Evolutionary conservation across 805 yeast genomes (phyloP), one percentile per base, ranked within the genome.

Genomic region (Jamesozyma hellenica): DNA sequence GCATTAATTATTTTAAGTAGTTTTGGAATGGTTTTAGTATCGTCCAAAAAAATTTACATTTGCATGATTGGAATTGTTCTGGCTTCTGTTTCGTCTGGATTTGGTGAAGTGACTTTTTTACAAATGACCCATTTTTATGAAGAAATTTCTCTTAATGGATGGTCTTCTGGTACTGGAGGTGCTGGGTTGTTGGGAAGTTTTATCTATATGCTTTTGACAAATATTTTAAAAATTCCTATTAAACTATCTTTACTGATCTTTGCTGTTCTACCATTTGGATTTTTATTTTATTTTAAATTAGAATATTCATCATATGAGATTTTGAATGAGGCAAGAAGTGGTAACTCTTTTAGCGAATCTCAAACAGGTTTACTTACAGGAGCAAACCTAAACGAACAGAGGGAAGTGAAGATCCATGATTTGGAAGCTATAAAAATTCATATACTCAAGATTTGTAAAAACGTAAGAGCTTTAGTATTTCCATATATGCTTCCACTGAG

Each of bases 151-250:
- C 65, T 90, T 34, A 76, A 79, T 36, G 96, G 94, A 0, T 90
- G 94, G 76, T 82, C 95, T 16, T 74, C 87, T 7, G 98, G 98
- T 1, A 90, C 97, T 0, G 97, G 98, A 3, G 94, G 86, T 15
- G 97, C 98, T 1, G 98, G 98, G 0, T 58, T 90, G 4, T 71
- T 75, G 15, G 98, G 97, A 0, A 76, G 88, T 38, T 83, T 82
- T 39, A 53, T 72, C 12, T 88, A 75, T 53, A 52, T 90, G 70
- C 48, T 81, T 1, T 44, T 84, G 50, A 90, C 96, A 0, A 80
- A 90, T 1, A 63, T 86, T 53, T 35, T 83, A 17, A 68, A 74
- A 1, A 42, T 85, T 1, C 60, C 73, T 6, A 77, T 83, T 0
- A 66, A 66, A 43, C 42, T 66, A 1, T 66, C 84, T 0, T 65